These are phyloP conservation scores for Colletotrichum gigasporum DNA, from an alignment of 2,329 filamentous ascomycete genomes.

Conservation along the genomic window DNA sequence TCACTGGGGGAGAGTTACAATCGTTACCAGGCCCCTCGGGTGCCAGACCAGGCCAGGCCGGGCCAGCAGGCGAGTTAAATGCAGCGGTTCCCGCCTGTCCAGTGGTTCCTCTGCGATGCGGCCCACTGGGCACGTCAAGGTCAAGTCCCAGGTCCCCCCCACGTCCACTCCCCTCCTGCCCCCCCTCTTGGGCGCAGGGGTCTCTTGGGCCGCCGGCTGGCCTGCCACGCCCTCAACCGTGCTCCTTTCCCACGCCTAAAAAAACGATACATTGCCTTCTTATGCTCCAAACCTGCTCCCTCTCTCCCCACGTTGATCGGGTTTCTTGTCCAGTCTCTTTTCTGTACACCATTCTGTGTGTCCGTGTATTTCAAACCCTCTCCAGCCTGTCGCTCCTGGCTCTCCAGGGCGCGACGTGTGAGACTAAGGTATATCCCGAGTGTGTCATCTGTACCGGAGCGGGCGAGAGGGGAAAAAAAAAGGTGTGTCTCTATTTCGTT, in stretches of 20 bases:
- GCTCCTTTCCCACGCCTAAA: conserved; percentile 25
- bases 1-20: background rate
- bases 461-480: conserved; percentile 10
- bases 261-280: conserved; percentile 30
- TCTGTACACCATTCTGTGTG: conserved; percentile 37
- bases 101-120: conserved; percentile 22
- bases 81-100: conserved; percentile 13
- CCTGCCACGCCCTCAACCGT: conserved; percentile 26
- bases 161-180: background rate
- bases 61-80: conserved; percentile 21
- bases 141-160: too few species aligned
- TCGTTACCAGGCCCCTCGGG: conserved; percentile 4
- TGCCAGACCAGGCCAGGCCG: background rate
- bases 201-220: conserved; percentile 32
- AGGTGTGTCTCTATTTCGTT: conserved; percentile 19
- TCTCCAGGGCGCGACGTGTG: conserved; percentile 56
- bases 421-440: conserved; percentile 33
- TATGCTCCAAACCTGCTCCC: conserved; percentile 20
- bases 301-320: conserved; percentile 28
- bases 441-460: conserved; percentile 25
- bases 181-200: conserved; percentile 26
- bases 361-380: conserved; percentile 41
- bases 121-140: too few species aligned
- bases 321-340: conserved; percentile 41
- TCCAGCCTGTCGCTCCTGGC: conserved; percentile 54